Base-by-base conservation (phyloP, 306 rosid genomes). In the Phaseolus lunatus region DNA sequence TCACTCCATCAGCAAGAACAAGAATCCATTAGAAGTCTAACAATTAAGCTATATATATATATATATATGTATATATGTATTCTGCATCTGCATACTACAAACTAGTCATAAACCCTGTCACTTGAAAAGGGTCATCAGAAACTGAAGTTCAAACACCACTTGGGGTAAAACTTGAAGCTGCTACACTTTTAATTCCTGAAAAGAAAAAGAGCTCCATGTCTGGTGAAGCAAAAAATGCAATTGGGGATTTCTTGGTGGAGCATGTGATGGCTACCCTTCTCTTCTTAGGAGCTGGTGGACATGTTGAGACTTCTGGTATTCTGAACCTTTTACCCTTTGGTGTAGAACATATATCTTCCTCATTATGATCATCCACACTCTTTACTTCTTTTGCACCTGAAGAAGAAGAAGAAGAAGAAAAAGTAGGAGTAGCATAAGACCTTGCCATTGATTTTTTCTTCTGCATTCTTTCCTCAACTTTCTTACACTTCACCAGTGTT, bases 221-320 rank as follows among this genome's bases (percentile, higher is more conserved):
- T 4, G 93, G 90, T 31, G 89, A 78, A 70, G 91, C 65, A 44
- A 87, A 89, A 62, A 87, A 81, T 2, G 83, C 35, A 19, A 87
- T 81, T 0, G 87, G 86, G 19, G 87, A 80, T 80, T 77, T 80
- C 39, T 70, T 80, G 1, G 81, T 62, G 22, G 83, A 82, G 44
- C 14, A 70, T 41, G 48, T 86, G 19, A 75, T 41, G 27, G 70
- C 43, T 70, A 83, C 79, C 72, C 70, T 85, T 79, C 83, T 79
- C 80, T 89, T 89, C 85, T 85, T 89, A 61, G 93, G 93, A 76
- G 91, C 84, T 9, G 93, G 86, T 70, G 90, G 93, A 67, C 93
- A 89, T 16, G 87, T 72, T 19, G 79, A 67, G 13, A 66, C 3
- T 41, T 83, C 80, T 2, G 93, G 90, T 78, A 89, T 85, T 70